phyloP scores from a whole-genome alignment of 192 early-diverging fungal genomes.

The Spinellus fusiger region DNA sequence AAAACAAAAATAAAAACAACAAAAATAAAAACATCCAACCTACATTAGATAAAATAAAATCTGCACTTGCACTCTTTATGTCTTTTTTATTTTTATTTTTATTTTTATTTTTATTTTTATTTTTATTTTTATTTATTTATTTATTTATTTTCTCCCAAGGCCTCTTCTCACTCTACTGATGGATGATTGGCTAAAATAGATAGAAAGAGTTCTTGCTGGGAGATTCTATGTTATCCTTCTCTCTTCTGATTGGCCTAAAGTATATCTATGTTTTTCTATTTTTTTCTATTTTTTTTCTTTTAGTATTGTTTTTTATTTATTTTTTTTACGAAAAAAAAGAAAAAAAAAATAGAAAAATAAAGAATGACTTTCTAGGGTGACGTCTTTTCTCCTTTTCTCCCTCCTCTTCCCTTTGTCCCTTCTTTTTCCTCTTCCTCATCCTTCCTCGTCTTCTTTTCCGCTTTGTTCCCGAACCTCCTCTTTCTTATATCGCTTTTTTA shows the following conservation, averaged over 20 bases:
- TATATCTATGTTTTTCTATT: not conserved
- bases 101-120: constrained; percentile 1
- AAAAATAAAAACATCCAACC: not conserved
- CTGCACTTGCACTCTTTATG: not conserved
- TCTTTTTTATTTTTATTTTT: not conserved
- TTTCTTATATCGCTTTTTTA: too few relatives aligned
- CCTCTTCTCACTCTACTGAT: too few relatives aligned
- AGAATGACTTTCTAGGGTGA: too few relatives aligned
- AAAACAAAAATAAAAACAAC: not conserved
- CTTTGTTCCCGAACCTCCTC: not conserved
- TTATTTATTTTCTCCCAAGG: not conserved
- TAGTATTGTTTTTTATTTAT: not conserved
- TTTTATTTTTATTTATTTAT: not conserved
- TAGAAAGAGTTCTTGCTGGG: not conserved
- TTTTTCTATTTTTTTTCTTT: not conserved
- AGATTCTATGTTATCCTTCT: not conserved
- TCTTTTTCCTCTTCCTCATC: not conserved
- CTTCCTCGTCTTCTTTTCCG: constrained; percentile 4
- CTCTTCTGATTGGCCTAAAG: not conserved
- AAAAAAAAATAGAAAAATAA: too few relatives aligned
- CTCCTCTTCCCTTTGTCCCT: not conserved
- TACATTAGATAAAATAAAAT: too few relatives aligned
- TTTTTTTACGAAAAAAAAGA: too few relatives aligned
- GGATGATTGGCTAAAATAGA: too few relatives aligned
- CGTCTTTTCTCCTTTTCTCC: not conserved